Conservation (phyloP, 2,329 filamentous ascomycete species). For the Lecanoromycetidae sp. region DNA sequence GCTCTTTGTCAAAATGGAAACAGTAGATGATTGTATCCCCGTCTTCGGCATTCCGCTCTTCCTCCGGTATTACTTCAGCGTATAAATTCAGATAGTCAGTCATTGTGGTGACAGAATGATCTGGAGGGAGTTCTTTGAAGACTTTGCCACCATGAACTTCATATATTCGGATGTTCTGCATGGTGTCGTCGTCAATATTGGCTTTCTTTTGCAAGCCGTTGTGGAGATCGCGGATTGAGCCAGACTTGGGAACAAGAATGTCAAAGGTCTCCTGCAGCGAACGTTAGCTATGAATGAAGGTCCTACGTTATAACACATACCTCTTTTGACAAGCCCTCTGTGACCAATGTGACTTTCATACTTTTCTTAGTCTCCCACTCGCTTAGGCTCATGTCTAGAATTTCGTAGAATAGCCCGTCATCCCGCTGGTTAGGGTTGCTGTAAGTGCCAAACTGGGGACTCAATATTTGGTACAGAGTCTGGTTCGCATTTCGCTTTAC, state of each 20-base stretch:
- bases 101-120: constrained; percentile 64
- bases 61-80: constrained; percentile 67
- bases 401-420: constrained; percentile 81
- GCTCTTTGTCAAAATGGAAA: constrained; percentile 88
- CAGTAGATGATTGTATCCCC: constrained; percentile 59
- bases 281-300: constrained; percentile 19
- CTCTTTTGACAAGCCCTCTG: constrained; percentile 85
- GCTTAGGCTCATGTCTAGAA: constrained; percentile 84
- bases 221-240: constrained; percentile 66
- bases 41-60: constrained; percentile 50
- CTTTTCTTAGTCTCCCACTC: constrained; percentile 89
- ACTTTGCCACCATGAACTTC: constrained; percentile 75
- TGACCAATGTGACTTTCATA: constrained; percentile 71
- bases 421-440: constrained; percentile 56
- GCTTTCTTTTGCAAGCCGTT: constrained; percentile 67
- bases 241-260: constrained; percentile 76
- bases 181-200: constrained; percentile 63
- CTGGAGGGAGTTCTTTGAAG: constrained; percentile 60
- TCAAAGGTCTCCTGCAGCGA: constrained; percentile 57
- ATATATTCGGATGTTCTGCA: constrained; percentile 63
- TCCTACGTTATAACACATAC: constrained; percentile 37
- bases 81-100: constrained; percentile 77
- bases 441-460: constrained; percentile 59
- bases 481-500: constrained; percentile 61
- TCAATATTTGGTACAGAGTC: constrained; percentile 68